A percentile compares a stretch with the other conserved stretches of the same genome.
Evolutionary conservation across 1,284 basidiomycete genomes (phyloP).

Genomic region (Ustilago trichophora): DNA sequence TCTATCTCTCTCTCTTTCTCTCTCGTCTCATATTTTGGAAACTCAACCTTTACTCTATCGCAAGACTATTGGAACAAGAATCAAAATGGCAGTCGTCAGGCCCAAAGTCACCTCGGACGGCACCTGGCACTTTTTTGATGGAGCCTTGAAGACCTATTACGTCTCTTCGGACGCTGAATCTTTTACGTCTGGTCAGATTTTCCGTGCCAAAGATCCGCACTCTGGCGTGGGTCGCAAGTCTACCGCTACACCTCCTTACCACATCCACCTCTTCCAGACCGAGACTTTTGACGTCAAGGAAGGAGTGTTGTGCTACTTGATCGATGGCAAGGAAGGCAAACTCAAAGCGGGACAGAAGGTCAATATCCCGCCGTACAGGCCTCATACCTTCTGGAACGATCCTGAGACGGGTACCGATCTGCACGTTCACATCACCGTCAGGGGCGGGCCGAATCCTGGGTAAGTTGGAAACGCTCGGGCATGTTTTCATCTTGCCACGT

Average conservation of each 20-base stretch:
- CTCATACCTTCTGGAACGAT: conserved; percentile 66
- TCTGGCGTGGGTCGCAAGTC: conserved; percentile 55
- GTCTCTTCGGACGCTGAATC: conserved; percentile 19
- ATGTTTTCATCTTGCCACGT: no score
- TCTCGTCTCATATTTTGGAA: no score
- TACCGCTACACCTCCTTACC: conserved; percentile 65
- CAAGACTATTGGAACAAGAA: no score
- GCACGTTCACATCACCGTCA: conserved; percentile 63
- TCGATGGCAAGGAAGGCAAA: conserved; percentile 62
- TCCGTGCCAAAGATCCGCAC: conserved; percentile 57
- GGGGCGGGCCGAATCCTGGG: conserved; percentile 61
- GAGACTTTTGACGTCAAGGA: conserved; percentile 62
- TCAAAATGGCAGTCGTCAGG: conserved; percentile 31
- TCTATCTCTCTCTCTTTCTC: no score
- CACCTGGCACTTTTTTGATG: conserved; percentile 52
- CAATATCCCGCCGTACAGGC: conserved; percentile 57
- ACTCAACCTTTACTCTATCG: no score
- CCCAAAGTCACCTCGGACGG: conserved; percentile 41
- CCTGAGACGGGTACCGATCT: conserved; percentile 52
- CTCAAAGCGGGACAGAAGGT: conserved; percentile 59
- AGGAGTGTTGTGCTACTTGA: conserved; percentile 63
- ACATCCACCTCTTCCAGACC: conserved; percentile 62
- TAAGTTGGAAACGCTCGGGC: no score
- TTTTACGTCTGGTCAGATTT: conserved; percentile 59
- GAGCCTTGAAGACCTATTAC: conserved; percentile 43